Evolutionary conservation across 441 rosid species (phyloP).

Genomic region (Corymbia citriodora): DNA sequence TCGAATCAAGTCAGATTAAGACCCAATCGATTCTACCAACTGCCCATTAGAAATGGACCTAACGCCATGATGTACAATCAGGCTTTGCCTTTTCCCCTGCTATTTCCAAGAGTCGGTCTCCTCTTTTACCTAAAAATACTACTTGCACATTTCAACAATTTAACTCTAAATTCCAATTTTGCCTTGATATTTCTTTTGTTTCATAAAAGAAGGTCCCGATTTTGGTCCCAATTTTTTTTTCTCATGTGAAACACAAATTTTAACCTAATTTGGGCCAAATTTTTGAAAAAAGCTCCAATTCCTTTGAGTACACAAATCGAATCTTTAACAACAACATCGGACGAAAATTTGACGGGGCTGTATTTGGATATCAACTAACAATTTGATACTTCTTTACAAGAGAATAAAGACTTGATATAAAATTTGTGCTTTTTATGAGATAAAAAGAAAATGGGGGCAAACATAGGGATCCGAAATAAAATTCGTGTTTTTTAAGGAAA

Average conservation of each 20-base stretch:
- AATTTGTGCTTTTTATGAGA: accelerated
- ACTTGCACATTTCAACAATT: not conserved
- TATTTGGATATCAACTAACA: too few relatives aligned
- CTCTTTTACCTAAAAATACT: not conserved
- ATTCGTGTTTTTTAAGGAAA: accelerated
- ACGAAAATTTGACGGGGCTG: not conserved
- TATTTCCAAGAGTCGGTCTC: not conserved
- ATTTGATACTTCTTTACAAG: not conserved
- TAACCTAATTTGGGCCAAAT: accelerated
- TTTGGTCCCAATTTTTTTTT: too few relatives aligned
- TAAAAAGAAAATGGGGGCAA: accelerated
- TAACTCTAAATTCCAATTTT: not conserved
- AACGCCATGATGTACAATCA: not conserved
- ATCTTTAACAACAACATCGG: accelerated
- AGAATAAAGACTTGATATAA: not conserved
- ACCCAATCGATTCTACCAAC: not conserved
- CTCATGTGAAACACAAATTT: not conserved
- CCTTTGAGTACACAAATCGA: accelerated
- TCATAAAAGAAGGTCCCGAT: not conserved
- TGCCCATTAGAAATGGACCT: not conserved
- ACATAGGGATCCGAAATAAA: accelerated
- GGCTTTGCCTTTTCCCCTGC: not conserved
- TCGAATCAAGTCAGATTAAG: too few relatives aligned
- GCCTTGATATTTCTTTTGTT: not conserved
- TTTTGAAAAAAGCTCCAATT: accelerated